phyloP scores from a whole-genome alignment of 2,329 filamentous ascomycete genomes.

The Orbilia blumenaviensis region DNA sequence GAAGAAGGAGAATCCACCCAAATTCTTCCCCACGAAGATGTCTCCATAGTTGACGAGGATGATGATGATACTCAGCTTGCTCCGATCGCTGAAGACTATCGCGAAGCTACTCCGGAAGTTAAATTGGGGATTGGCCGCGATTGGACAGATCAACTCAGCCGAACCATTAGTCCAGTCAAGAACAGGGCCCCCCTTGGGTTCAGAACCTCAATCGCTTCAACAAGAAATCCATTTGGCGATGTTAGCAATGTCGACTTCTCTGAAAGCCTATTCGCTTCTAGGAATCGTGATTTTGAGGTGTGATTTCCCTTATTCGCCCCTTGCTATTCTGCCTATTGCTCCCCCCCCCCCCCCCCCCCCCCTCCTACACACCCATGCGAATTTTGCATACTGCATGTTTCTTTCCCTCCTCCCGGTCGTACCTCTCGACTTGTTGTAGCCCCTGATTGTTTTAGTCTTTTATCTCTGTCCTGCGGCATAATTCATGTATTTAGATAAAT shows the following conservation, averaged over 20 bases:
- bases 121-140: constrained; percentile 72
- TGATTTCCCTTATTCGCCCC: constrained; percentile 69
- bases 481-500: constrained; percentile 53
- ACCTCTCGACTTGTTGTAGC: not conserved
- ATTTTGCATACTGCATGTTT: not conserved
- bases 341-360: constrained; percentile 68
- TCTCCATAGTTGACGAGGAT: constrained; percentile 74
- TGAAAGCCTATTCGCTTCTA: constrained; percentile 59
- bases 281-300: constrained; percentile 82
- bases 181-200: constrained; percentile 54
- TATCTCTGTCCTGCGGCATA: constrained; percentile 25
- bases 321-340: constrained; percentile 57
- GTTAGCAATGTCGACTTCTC: constrained; percentile 50
- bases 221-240: constrained; percentile 48
- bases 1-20: constrained; percentile 43
- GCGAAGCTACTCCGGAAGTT: constrained; percentile 65
- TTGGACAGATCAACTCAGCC: constrained; percentile 92
- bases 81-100: constrained; percentile 63
- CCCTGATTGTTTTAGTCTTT: not conserved
- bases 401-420: constrained; percentile 7
- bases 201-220: constrained; percentile 29
- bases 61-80: constrained; percentile 64
- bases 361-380: not conserved
- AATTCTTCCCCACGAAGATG: constrained; percentile 60
- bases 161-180: constrained; percentile 93